A percentile compares a stretch with the other conserved stretches of the same genome.
Conservation (phyloP, 1,284 basidiomycete species). For the Puccinia hordei region DNA sequence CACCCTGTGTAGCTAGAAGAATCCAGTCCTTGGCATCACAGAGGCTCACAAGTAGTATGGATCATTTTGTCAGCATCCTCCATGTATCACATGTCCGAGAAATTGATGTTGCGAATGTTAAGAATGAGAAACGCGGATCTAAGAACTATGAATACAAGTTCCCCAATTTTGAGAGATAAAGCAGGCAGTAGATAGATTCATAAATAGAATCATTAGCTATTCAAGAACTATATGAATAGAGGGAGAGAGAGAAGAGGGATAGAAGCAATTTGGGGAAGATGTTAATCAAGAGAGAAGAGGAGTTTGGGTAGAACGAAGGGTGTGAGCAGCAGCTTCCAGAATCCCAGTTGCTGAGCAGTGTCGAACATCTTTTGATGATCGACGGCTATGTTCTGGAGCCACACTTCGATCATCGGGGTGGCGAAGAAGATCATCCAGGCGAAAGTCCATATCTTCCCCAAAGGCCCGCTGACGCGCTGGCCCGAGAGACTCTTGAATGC, state of each 20-base stretch:
- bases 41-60: too few species aligned
- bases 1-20: too few species aligned
- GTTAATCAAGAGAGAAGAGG: background rate
- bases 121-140: too few species aligned
- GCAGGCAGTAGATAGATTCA: too few species aligned
- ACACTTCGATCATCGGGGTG: background rate
- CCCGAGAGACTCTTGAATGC: slow-evolving; percentile 48
- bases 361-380: background rate
- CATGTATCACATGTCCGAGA: too few species aligned
- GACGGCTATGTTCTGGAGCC: background rate
- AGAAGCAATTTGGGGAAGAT: background rate
- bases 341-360: background rate
- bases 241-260: background rate
- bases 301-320: background rate
- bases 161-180: too few species aligned
- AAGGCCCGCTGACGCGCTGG: slow-evolving; percentile 45
- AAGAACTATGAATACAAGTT: too few species aligned
- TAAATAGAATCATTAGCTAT: too few species aligned
- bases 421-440: slow-evolving; percentile 34
- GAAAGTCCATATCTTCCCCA: slow-evolving; percentile 52
- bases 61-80: too few species aligned
- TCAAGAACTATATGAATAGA: background rate
- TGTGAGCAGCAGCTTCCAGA: background rate
- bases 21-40: too few species aligned
- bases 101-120: too few species aligned